Percentiles rank a stretch among this genome's conserved stretches.
Evolutionary conservation across 2,329 filamentous ascomycete genomes (phyloP).

Genomic region (Aspergillus pseudoglaucus): DNA sequence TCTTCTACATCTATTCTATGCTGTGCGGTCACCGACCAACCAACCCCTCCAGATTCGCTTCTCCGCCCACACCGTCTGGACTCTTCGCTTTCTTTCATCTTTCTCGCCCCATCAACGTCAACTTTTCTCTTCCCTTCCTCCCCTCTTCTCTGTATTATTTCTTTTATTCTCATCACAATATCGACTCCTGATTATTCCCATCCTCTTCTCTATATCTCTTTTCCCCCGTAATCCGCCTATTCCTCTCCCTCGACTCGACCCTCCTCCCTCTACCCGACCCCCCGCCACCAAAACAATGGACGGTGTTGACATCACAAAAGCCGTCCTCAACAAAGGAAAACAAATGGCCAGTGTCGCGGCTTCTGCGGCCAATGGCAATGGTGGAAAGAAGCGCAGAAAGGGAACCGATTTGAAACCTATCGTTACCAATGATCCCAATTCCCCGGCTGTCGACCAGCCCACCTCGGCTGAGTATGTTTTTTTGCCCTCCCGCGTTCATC

Average conservation of each 20-base stretch:
- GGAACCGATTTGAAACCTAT: slow-evolving; percentile 59
- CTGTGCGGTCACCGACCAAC: slow-evolving; percentile 1
- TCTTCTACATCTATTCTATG: background rate
- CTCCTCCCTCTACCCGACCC: slow-evolving; percentile 3
- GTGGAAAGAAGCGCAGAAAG: slow-evolving; percentile 60
- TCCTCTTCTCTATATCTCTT: background rate
- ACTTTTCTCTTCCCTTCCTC: slow-evolving; percentile 1
- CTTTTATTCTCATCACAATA: background rate
- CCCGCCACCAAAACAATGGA: slow-evolving; percentile 47
- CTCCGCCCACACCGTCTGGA: slow-evolving; percentile 3
- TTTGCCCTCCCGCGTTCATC: slow-evolving; percentile 5
- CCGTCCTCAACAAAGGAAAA: slow-evolving; percentile 60
- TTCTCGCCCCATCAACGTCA: slow-evolving; percentile 1
- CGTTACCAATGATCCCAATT: slow-evolving; percentile 54
- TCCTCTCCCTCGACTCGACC: slow-evolving; percentile 3
- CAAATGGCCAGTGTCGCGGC: slow-evolving; percentile 50
- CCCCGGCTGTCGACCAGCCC: slow-evolving; percentile 37
- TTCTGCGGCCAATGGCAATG: slow-evolving; percentile 47
- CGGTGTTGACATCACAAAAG: slow-evolving; percentile 58
- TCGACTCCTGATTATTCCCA: background rate
- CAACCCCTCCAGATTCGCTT: slow-evolving; percentile 10
- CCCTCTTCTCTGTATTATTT: background rate
- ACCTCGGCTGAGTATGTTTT: slow-evolving; percentile 39
- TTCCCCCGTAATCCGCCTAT: background rate
- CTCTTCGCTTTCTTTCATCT: background rate